Conservation (phyloP, 306 rosid genomes). For the Prosopis cineraria region DNA sequence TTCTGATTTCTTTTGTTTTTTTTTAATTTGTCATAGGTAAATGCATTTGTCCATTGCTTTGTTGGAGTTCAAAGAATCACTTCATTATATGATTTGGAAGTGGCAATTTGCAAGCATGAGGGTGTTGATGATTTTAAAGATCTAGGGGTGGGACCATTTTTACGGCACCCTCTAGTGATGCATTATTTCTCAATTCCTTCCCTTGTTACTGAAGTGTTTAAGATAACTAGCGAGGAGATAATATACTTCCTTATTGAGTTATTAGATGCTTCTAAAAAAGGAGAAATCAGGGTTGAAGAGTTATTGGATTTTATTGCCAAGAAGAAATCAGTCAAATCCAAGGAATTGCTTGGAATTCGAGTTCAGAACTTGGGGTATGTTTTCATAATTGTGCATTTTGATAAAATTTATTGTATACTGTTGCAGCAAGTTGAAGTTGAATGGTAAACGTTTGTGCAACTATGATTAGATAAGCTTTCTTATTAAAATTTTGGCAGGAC, state of each 20-base stretch:
- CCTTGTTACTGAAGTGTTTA: slow-evolving; percentile 54
- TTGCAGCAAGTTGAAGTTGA: slow-evolving; percentile 6
- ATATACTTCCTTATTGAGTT: slow-evolving; percentile 50
- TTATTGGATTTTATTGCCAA: slow-evolving; percentile 73
- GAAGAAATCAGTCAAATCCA: slow-evolving; percentile 50
- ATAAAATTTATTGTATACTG: neutral
- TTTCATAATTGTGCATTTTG: slow-evolving; percentile 24
- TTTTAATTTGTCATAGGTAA: slow-evolving; percentile 57
- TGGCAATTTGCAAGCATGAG: slow-evolving; percentile 74
- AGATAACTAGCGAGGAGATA: slow-evolving; percentile 64
- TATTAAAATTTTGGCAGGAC: neutral
- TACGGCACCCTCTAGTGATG: slow-evolving; percentile 71
- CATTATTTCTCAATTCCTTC: slow-evolving; percentile 69
- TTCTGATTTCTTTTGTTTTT: slow-evolving; percentile 30
- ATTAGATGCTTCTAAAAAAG: slow-evolving; percentile 29
- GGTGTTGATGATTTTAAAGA: slow-evolving; percentile 68
- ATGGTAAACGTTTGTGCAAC: slow-evolving; percentile 7
- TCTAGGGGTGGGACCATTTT: slow-evolving; percentile 81
- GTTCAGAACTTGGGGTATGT: slow-evolving; percentile 80
- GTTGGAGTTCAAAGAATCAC: slow-evolving; percentile 74
- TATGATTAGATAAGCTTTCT: slow-evolving; percentile 12
- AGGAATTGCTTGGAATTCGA: slow-evolving; percentile 78
- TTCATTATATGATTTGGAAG: slow-evolving; percentile 79
- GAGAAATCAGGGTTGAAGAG: slow-evolving; percentile 52
- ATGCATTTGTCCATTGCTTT: slow-evolving; percentile 90